phyloP scores from a whole-genome alignment of 441 rosid genomes.

The Eutrema salsugineum region DNA sequence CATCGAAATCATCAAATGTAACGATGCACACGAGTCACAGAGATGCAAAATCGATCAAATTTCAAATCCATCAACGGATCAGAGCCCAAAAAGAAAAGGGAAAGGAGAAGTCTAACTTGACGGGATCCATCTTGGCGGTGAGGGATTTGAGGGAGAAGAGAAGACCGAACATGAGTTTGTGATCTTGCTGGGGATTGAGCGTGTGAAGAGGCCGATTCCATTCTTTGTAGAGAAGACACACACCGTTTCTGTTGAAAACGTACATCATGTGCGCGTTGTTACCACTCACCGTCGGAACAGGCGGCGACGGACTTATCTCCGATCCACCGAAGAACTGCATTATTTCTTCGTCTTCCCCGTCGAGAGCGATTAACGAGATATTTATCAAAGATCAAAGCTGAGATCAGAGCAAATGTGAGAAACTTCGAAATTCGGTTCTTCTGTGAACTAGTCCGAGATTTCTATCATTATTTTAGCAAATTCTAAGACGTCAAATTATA shows the following conservation, averaged over 20 bases:
- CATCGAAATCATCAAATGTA: not conserved
- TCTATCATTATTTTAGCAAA: not conserved
- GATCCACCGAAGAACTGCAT: conserved; percentile 98
- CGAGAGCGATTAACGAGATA: not conserved
- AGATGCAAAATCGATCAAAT: not conserved
- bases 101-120: conserved; percentile 36
- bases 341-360: not conserved
- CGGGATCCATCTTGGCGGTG: conserved; percentile 95
- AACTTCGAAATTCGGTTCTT: not conserved
- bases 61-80: not conserved
- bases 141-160: conserved; percentile 83
- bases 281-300: conserved; percentile 58
- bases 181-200: conserved; percentile 78
- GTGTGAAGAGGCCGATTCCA: conserved; percentile 91
- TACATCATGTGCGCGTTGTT: conserved; percentile 89
- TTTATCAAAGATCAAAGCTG: not conserved
- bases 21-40: not conserved
- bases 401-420: not conserved
- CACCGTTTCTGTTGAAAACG: conserved; percentile 73
- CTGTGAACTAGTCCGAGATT: not conserved
- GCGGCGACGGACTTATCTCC: conserved; percentile 81
- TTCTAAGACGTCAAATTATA: not conserved
- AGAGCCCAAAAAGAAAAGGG: not conserved
- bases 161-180: conserved; percentile 90
- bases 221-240: conserved; percentile 83